Percentiles rank a stretch among this genome's conserved stretches.
These are phyloP conservation scores for Thalassiosira mediterranea DNA, from an alignment of 352 stramenopile species.

Conservation along the genomic window DNA sequence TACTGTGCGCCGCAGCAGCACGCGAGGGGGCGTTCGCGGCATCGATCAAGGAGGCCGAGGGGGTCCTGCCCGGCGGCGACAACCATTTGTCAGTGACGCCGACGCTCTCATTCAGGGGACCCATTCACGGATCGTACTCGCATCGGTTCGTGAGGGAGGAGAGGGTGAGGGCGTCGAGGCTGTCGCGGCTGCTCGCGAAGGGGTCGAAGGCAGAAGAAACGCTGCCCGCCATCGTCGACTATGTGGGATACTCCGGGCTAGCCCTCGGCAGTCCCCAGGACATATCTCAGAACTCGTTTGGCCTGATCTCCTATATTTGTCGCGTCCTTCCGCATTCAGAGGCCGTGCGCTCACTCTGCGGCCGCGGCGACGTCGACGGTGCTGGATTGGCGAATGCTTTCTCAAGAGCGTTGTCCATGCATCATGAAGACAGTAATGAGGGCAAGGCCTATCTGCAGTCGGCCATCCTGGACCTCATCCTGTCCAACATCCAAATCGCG, in stretches of 20 bases:
- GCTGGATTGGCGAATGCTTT: constrained; percentile 46
- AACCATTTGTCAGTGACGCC: constrained; percentile 66
- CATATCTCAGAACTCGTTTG: constrained; percentile 54
- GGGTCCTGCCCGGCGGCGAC: constrained; percentile 4
- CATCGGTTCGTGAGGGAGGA: constrained; percentile 54
- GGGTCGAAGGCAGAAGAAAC: no score
- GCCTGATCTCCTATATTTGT: constrained; percentile 61
- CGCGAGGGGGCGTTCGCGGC: constrained; percentile 66
- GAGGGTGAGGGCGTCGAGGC: constrained; percentile 51
- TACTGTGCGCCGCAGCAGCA: constrained; percentile 62
- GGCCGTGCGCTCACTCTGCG: constrained; percentile 31
- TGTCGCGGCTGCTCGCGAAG: constrained; percentile 43
- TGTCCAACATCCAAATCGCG: constrained; percentile 45
- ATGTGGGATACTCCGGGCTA: no score
- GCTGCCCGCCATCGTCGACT: constrained; percentile 41
- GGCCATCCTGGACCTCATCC: constrained; percentile 54
- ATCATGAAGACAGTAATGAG: background rate
- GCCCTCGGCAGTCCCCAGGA: no score
- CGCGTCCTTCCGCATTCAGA: constrained; percentile 35
- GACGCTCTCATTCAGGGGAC: constrained; percentile 60
- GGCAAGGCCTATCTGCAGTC: constrained; percentile 12
- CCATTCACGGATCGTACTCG: constrained; percentile 52
- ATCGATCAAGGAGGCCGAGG: constrained; percentile 25
- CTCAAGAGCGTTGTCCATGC: constrained; percentile 33
- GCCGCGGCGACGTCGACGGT: constrained; percentile 33